Evolutionary conservation across 805 yeast genomes (phyloP).

Genomic region (Kodamaea sagamina): DNA sequence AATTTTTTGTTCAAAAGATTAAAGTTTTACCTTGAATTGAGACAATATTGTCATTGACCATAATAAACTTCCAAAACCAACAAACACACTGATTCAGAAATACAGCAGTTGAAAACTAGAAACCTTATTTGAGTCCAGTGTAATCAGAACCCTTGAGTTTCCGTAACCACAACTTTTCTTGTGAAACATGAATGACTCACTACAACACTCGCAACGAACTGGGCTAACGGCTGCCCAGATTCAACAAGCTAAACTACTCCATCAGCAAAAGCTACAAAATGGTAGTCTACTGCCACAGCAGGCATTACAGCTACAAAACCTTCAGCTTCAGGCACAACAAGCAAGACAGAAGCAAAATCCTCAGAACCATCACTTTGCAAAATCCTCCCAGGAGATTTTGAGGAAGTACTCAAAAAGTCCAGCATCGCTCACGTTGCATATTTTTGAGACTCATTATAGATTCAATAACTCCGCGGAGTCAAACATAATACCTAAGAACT

Average conservation of each 20-base stretch:
- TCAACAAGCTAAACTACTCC: slow-evolving; percentile 17
- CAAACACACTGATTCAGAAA: too few species aligned
- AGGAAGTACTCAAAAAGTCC: slow-evolving; percentile 75
- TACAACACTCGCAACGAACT: slow-evolving; percentile 7
- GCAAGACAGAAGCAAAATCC: slow-evolving; percentile 25
- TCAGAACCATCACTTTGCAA: slow-evolving; percentile 55
- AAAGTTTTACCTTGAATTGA: too few species aligned
- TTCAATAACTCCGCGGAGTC: slow-evolving; percentile 89
- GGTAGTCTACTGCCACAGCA: slow-evolving; percentile 12
- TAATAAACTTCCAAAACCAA: too few species aligned
- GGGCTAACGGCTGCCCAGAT: slow-evolving; percentile 15
- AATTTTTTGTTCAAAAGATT: too few species aligned
- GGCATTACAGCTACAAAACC: slow-evolving; percentile 17
- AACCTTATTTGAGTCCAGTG: not conserved
- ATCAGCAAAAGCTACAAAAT: slow-evolving; percentile 10
- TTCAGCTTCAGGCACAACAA: slow-evolving; percentile 12
- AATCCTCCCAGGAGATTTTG: slow-evolving; percentile 70
- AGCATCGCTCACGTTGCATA: slow-evolving; percentile 84
- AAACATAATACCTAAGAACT: slow-evolving; percentile 70
- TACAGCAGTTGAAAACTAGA: not conserved
- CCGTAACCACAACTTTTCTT: not conserved
- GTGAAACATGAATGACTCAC: not conserved
- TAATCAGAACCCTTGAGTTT: not conserved
- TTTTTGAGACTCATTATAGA: slow-evolving; percentile 86
- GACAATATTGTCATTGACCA: too few species aligned